phyloP scores from a whole-genome alignment of 1,284 basidiomycete genomes.

The Sanghuangporus baumii region DNA sequence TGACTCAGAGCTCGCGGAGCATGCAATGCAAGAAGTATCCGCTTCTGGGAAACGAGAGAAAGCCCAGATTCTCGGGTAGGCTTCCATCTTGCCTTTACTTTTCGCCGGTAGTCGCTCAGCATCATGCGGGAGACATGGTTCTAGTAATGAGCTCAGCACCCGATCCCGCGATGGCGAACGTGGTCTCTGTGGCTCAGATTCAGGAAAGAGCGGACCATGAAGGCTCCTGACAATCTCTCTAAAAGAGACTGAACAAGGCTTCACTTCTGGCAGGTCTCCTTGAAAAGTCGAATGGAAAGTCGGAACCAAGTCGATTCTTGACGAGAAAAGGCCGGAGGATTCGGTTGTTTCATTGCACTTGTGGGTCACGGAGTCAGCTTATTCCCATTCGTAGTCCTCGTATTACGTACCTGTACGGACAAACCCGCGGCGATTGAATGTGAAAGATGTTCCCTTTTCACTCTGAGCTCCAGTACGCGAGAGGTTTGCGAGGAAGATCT shows the following conservation, averaged over 20 bases:
- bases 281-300: neutral
- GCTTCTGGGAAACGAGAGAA: slow-evolving; percentile 26
- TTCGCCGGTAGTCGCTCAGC: slow-evolving; percentile 29
- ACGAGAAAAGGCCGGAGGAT: neutral
- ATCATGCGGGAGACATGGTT: slow-evolving; percentile 36
- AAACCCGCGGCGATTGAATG: neutral
- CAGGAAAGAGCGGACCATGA: slow-evolving; percentile 55
- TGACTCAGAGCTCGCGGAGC: slow-evolving; percentile 28
- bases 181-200: slow-evolving; percentile 29
- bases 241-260: slow-evolving; percentile 31
- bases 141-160: slow-evolving; percentile 44
- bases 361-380: neutral
- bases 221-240: slow-evolving; percentile 52
- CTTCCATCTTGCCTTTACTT: slow-evolving; percentile 26
- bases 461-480: slow-evolving; percentile 4
- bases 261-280: neutral
- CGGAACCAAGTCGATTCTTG: neutral
- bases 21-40: slow-evolving; percentile 27
- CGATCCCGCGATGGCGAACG: slow-evolving; percentile 30
- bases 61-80: neutral
- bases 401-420: neutral
- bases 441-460: neutral
- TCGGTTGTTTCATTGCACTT: neutral
- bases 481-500: neutral
- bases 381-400: neutral